phyloP scores from a whole-genome alignment of 2,329 filamentous ascomycete species.

The Aspergillus neoniger region DNA sequence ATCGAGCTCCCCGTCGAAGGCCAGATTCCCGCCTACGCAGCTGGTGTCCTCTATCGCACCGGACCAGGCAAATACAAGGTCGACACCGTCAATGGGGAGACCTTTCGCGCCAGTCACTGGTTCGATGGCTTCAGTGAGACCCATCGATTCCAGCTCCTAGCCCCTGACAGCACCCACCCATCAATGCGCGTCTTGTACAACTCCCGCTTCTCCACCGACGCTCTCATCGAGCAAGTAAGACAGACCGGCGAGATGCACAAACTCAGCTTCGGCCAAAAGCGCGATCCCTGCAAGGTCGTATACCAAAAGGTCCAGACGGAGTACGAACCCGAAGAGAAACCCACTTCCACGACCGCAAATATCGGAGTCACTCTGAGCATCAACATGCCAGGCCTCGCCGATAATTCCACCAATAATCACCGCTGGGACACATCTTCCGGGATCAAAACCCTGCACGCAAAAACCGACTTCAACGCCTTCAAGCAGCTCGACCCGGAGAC shows the following conservation, averaged over 20 bases:
- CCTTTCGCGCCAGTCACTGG: constrained; percentile 70
- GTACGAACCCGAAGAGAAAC: constrained; percentile 49
- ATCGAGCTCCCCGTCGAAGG: constrained; percentile 66
- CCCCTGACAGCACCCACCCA: constrained; percentile 36
- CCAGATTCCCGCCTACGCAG: constrained; percentile 68
- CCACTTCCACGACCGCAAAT: constrained; percentile 63
- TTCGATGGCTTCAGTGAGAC: constrained; percentile 73
- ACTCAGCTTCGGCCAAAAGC: constrained; percentile 69
- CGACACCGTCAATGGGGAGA: constrained; percentile 59
- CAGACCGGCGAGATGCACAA: constrained; percentile 58
- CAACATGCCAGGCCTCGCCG: constrained; percentile 61
- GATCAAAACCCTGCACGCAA: constrained; percentile 59
- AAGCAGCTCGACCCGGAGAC: constrained; percentile 69
- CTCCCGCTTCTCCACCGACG: constrained; percentile 68
- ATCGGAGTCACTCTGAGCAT: constrained; percentile 66
- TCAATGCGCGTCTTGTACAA: constrained; percentile 64
- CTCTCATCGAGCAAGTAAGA: constrained; percentile 61
- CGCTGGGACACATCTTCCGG: constrained; percentile 35
- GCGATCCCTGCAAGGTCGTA: constrained; percentile 72
- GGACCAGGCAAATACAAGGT: constrained; percentile 69
- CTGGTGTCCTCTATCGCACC: constrained; percentile 72
- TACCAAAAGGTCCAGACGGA: constrained; percentile 63
- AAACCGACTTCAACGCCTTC: constrained; percentile 58
- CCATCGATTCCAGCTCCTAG: constrained; percentile 71
- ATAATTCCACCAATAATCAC: constrained; percentile 14